Evolutionary conservation across 1,139 yeast species (phyloP), one percentile per base, ranked within the genome.

Genomic region (Geotrichum candidum): DNA sequence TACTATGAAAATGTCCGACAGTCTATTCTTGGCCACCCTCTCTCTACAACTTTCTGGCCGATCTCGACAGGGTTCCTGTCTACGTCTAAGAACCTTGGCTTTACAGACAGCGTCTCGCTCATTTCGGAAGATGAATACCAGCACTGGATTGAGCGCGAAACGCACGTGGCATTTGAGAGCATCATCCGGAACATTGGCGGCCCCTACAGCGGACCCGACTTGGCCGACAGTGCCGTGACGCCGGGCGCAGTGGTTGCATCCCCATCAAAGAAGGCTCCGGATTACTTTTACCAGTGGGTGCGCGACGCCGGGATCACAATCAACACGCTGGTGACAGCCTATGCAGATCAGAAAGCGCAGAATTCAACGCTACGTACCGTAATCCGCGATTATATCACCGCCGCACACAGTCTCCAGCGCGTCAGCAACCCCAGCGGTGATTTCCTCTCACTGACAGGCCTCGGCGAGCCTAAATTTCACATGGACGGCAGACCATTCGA

Each of bases 401-500:
- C 85, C 65, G 80, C 85, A 46, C 78, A 78, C 61, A 68, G 73
- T 50, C 75, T 90, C 61, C 97, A 92, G 74, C 77, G 92, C 63
- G 73, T 82, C 1, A 76, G 80, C 54, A 92, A 90, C 71, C 83
- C 82, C 52, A 84, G 91, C 23, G 97, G 97, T 0, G 72, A 75
- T 1, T 86, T 86, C 71, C 78, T 76, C 51, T 79, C 61, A 72
- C 76, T 53, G 11, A 66, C 63, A 3, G 91, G 91, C 1, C 78
- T 92, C 51, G 98, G 97, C 1, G 98, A 92, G 71, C 98, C 98
- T 3, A 92, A 92, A 72, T 91, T 88, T 69, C 73, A 81, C 70
- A 84, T 85, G 2, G 82, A 90, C 71, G 86, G 88, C 38, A 70
- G 83, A 0, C 78, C 88, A 0, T 92, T 87, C 68, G 73, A 75